Conservation (phyloP, 768 basidiomycete genomes). For the Boletellus ananiceps region DNA sequence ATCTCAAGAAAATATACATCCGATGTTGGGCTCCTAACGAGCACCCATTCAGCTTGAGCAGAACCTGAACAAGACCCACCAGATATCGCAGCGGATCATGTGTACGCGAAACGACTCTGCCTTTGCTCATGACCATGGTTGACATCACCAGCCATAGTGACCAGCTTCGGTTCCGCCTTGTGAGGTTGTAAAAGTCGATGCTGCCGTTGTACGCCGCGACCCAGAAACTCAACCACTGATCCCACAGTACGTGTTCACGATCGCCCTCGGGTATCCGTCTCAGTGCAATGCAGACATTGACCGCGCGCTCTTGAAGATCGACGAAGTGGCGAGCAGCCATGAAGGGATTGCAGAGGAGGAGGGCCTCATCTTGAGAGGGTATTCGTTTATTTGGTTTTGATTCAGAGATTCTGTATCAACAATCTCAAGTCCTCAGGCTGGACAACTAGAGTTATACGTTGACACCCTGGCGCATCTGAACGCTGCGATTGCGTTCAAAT, state of each 20-base stretch:
- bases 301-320: constrained; percentile 69
- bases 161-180: constrained; percentile 78
- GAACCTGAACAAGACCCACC: constrained; percentile 80
- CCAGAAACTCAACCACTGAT: constrained; percentile 66
- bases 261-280: background rate
- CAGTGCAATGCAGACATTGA: constrained; percentile 62
- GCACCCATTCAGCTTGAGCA: constrained; percentile 61
- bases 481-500: constrained; percentile 73
- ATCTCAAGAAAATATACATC: background rate
- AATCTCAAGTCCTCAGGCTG: constrained; percentile 57
- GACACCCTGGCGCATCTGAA: constrained; percentile 75
- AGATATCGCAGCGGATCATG: constrained; percentile 83
- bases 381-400: constrained; percentile 5
- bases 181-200: constrained; percentile 82
- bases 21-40: background rate
- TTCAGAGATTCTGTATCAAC: background rate
- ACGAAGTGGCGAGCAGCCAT: constrained; percentile 70
- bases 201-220: constrained; percentile 77
- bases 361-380: constrained; percentile 76
- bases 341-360: constrained; percentile 77
- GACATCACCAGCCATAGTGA: constrained; percentile 62
- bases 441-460: constrained; percentile 60
- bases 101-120: constrained; percentile 42
- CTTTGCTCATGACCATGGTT: constrained; percentile 8
- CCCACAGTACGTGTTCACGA: constrained; percentile 52